Conservation (phyloP, 768 basidiomycete species). For the Termitomyces sp. region DNA sequence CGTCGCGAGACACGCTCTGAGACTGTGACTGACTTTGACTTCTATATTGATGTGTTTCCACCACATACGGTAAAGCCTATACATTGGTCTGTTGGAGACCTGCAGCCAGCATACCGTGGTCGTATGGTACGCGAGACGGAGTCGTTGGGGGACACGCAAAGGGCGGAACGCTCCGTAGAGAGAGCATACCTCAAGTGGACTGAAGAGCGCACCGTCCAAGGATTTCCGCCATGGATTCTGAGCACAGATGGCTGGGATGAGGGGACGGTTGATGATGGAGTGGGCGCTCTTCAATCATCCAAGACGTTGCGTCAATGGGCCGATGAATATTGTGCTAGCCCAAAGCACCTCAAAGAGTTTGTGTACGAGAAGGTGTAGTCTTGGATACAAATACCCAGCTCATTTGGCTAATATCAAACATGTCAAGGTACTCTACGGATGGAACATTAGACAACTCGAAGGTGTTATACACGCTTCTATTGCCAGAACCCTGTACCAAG, state of each 20-base stretch:
- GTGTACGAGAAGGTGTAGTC: constrained; percentile 58
- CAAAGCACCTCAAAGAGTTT: constrained; percentile 75
- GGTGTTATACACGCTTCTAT: constrained; percentile 39
- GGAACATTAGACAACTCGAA: constrained; percentile 43
- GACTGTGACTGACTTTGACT: constrained; percentile 60
- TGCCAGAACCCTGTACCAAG: constrained; percentile 39
- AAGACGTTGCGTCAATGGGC: constrained; percentile 75
- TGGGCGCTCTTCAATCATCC: constrained; percentile 41
- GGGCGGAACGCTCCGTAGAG: constrained; percentile 32
- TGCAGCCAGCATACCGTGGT: constrained; percentile 57
- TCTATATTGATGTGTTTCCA: constrained; percentile 47
- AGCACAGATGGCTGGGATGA: constrained; percentile 16
- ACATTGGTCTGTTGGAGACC: constrained; percentile 59
- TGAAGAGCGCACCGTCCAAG: constrained; percentile 38
- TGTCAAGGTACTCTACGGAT: constrained; percentile 39
- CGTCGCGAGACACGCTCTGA: constrained; percentile 47
- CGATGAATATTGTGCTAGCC: constrained; percentile 74
- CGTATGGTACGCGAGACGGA: constrained; percentile 51
- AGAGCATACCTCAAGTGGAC: constrained; percentile 44
- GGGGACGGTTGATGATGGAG: constrained; percentile 10
- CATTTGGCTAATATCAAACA: neutral
- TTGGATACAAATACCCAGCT: neutral
- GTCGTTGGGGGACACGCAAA: constrained; percentile 27
- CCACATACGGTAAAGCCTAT: constrained; percentile 31
- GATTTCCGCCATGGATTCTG: constrained; percentile 47